Evolutionary conservation across 495 filamentous ascomycete genomes (phyloP), one percentile per base, ranked within the genome.

Genomic region (Podospora comata): DNA sequence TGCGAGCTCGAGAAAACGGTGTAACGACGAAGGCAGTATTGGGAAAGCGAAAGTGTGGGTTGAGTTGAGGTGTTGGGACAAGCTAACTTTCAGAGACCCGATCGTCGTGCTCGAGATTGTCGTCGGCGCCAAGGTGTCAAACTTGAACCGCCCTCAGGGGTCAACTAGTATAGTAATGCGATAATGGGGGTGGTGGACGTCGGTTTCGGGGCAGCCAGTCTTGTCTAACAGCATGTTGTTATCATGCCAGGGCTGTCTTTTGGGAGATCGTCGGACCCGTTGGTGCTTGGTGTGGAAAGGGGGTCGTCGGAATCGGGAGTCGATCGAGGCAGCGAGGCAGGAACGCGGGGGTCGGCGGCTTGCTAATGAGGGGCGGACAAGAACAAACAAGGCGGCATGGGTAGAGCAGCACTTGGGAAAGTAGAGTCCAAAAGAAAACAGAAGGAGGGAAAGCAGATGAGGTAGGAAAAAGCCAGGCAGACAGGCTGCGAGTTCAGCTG

Each of bases 221-320:
- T 66, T 34, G 71, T 72, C 71, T 73, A 76, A 67, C 68, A 28
- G 76, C 76, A 76, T 78, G 68, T 75, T 78, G 76, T 32, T 32
- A 5, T 76, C 74, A 78, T 73, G 60, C 57, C 55, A 55, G 55
- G 58, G 62, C 56, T 61, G 44, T 13, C 39, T 11, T 5, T 5
- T 5, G 39, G 9, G 15, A 57, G 62, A 48, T 63, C 20, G 59
- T 53, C 62, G 2, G 55, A 58, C 23, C n/a, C 55, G 55, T 26
- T 65, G 48, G 39, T 23, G 1, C 15, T 48, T 48, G 39, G 65
- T 70, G 30, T 28, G 59, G 56, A 64, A 70, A 60, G 26, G 64
- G 58, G 59, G 68, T 67, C 60, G 48, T 66, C 55, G 30, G 60
- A 63, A 62, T 48, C 48, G 32, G 23, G 28, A 30, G 48, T 39